Conservation (phyloP, 129 eudicot genomes). For the Centrapalus pauciflorus region DNA sequence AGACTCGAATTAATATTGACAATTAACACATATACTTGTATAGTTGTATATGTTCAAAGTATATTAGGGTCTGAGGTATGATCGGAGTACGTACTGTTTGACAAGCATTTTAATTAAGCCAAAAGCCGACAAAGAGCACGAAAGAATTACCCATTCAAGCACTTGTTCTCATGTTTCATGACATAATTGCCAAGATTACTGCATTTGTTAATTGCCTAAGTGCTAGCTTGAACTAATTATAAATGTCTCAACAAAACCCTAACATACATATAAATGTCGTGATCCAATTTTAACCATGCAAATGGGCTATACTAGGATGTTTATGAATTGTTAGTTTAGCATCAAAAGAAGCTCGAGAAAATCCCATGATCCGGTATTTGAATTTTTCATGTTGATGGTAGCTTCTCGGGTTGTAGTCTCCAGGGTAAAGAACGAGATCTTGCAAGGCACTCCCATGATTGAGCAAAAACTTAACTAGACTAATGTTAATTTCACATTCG, state of each 20-base stretch:
- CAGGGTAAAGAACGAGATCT: slow-evolving; percentile 40
- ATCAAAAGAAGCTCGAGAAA: slow-evolving; percentile 49
- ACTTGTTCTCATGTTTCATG: too few relatives aligned
- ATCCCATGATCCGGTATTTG: slow-evolving; percentile 54
- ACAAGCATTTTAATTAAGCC: too few relatives aligned
- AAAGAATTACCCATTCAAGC: too few relatives aligned
- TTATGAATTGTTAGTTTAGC: slow-evolving; percentile 49
- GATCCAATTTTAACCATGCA: background rate
- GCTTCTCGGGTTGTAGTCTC: slow-evolving; percentile 27
- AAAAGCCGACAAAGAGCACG: too few relatives aligned
- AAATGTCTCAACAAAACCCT: background rate
- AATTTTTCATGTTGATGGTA: slow-evolving; percentile 46
- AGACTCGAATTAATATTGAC: too few relatives aligned
- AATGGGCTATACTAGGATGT: slow-evolving; percentile 8
- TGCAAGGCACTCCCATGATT: slow-evolving; percentile 61
- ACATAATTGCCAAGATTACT: background rate
- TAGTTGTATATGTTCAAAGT: too few relatives aligned
- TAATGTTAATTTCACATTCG: slow-evolving; percentile 46
- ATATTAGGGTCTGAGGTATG: too few relatives aligned
- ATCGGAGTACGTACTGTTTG: too few relatives aligned
- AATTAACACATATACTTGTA: too few relatives aligned
- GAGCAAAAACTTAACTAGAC: slow-evolving; percentile 55
- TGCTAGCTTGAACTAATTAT: background rate
- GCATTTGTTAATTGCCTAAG: background rate
- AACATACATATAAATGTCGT: background rate